Evolutionary conservation across 176 grass and related monocot species (phyloP).

Genomic region (Lolium perenne): DNA sequence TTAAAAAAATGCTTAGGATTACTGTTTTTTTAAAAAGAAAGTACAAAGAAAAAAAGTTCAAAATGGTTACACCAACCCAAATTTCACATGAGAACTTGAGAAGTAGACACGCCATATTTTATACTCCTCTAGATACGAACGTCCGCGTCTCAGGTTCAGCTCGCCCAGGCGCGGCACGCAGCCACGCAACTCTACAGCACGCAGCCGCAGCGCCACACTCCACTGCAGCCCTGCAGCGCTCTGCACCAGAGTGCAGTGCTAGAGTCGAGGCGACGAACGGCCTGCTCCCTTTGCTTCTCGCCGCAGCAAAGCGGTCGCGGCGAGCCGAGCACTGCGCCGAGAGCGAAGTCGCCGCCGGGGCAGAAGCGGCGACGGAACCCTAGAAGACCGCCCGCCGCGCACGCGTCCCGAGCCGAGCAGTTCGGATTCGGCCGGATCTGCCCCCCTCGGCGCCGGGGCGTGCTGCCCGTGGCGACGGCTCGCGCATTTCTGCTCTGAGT

Average conservation of each 20-base stretch:
- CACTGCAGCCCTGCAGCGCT: too few species aligned
- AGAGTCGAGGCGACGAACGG: neutral
- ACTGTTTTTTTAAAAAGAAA: too few species aligned
- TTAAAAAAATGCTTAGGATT: too few species aligned
- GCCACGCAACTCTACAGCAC: too few species aligned
- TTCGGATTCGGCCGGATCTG: neutral
- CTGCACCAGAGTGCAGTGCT: neutral
- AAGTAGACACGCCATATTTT: too few species aligned
- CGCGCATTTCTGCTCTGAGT: neutral
- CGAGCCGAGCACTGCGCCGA: neutral
- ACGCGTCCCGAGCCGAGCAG: neutral
- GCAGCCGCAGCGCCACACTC: too few species aligned
- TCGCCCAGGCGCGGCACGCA: too few species aligned
- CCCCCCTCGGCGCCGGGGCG: constrained; percentile 11
- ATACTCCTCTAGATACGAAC: too few species aligned
- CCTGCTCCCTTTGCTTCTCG: constrained; percentile 29
- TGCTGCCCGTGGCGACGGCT: neutral
- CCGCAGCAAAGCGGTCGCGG: neutral
- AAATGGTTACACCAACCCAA: too few species aligned
- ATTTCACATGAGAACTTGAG: too few species aligned
- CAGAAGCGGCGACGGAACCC: constrained; percentile 7
- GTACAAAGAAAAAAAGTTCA: too few species aligned
- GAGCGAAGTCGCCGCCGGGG: neutral
- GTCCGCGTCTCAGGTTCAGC: too few species aligned
- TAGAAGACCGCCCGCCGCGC: neutral